phyloP scores from a whole-genome alignment of 495 filamentous ascomycete species.

The Trypethelium eluteriae region DNA sequence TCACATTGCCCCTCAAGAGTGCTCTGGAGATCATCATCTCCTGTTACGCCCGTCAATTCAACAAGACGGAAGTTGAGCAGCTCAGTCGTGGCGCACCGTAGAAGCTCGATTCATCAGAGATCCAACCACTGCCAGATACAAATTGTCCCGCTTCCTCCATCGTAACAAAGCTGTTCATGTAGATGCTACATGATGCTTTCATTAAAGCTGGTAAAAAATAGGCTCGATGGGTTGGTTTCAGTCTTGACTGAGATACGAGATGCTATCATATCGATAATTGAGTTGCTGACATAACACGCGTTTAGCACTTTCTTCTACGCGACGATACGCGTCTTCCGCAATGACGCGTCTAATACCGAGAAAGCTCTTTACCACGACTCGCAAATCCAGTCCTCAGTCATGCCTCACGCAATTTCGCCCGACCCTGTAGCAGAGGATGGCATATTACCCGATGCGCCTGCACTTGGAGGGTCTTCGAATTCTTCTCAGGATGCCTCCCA shows the following conservation, averaged over 20 bases:
- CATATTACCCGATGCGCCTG: slow-evolving; percentile 21
- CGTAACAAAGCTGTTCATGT: background rate
- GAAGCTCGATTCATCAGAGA: slow-evolving; percentile 36
- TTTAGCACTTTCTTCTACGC: background rate
- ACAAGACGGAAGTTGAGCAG: background rate
- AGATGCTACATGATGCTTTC: background rate
- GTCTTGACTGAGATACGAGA: background rate
- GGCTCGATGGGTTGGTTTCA: background rate
- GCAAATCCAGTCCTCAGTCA: slow-evolving; percentile 13
- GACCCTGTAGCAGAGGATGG: slow-evolving; percentile 17
- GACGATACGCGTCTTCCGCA: background rate
- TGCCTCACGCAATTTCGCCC: slow-evolving; percentile 30
- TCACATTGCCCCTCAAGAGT: background rate
- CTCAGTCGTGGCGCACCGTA: slow-evolving; percentile 24
- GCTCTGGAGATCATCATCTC: background rate
- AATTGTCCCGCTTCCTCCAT: slow-evolving; percentile 22
- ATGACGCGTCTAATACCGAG: background rate
- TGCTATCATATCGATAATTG: background rate
- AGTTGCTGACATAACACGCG: background rate
- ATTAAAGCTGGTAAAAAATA: background rate
- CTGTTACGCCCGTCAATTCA: background rate
- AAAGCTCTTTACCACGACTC: background rate
- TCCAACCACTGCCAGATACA: slow-evolving; percentile 29
- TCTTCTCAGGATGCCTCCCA: background rate
- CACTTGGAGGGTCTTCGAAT: background rate